Conservation (phyloP, 768 basidiomycete genomes). For the Brasilioporus rufonigricans region DNA sequence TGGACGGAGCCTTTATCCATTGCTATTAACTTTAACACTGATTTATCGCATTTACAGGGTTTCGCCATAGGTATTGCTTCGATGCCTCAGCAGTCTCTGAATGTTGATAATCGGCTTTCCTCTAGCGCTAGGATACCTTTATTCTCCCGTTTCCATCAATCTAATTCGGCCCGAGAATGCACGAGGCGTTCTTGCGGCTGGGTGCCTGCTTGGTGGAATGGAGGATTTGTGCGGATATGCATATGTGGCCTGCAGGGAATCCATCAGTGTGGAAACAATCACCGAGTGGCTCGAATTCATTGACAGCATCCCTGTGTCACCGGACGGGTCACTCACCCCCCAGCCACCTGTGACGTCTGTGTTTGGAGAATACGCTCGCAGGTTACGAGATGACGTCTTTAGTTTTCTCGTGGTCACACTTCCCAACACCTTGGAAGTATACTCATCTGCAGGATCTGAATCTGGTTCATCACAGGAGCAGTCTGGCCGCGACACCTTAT, state of each 20-base stretch:
- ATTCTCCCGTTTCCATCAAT: constrained; percentile 68
- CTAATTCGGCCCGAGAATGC: constrained; percentile 76
- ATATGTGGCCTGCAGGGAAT: constrained; percentile 73
- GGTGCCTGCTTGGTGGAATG: constrained; percentile 84
- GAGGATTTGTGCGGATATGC: constrained; percentile 79
- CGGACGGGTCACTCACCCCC: constrained; percentile 48
- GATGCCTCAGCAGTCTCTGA: constrained; percentile 4
- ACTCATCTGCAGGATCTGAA: constrained; percentile 39
- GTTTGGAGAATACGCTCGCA: constrained; percentile 76
- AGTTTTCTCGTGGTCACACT: constrained; percentile 75
- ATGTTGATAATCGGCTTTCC: constrained; percentile 21
- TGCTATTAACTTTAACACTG: constrained; percentile 11
- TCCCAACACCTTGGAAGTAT: constrained; percentile 61
- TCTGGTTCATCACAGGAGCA: constrained; percentile 35
- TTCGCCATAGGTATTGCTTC: constrained; percentile 64
- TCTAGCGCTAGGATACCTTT: constrained; percentile 75
- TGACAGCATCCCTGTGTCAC: constrained; percentile 47
- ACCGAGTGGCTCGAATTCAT: constrained; percentile 76
- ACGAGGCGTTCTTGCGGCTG: constrained; percentile 81
- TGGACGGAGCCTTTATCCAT: constrained; percentile 15
- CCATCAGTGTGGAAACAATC: constrained; percentile 74
- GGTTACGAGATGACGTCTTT: constrained; percentile 73
- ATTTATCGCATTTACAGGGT: constrained; percentile 43
- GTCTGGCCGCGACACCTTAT: constrained; percentile 62
- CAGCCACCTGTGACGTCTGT: constrained; percentile 53